Percentiles rank a stretch among this genome's conserved stretches.
Evolutionary conservation across 176 grass and related monocot species (phyloP).

Genomic region (Juncus inflexus): DNA sequence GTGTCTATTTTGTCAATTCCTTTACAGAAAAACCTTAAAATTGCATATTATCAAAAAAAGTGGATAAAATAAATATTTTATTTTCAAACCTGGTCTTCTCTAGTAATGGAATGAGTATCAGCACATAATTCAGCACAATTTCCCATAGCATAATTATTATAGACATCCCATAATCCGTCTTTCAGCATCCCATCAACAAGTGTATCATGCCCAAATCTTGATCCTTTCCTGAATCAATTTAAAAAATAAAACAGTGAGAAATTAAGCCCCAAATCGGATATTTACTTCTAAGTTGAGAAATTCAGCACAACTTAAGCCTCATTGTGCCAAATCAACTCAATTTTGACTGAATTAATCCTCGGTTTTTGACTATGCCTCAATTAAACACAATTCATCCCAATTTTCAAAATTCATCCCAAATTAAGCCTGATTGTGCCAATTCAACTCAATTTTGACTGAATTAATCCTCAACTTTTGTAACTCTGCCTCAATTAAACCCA

Average conservation of each 20-base stretch:
- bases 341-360: background rate
- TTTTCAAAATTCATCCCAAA: background rate
- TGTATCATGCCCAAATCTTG: slow-evolving; percentile 82
- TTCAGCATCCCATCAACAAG: slow-evolving; percentile 90
- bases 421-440: slow-evolving; percentile 11
- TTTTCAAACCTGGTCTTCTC: slow-evolving; percentile 69
- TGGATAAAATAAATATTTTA: background rate
- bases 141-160: slow-evolving; percentile 81
- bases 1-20: background rate
- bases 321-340: background rate
- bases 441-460: background rate
- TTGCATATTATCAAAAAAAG: background rate
- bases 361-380: background rate
- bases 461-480: background rate
- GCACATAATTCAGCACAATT: slow-evolving; percentile 88
- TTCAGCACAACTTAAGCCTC: background rate
- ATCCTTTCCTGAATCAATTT: slow-evolving; percentile 72
- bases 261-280: background rate
- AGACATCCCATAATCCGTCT: slow-evolving; percentile 93
- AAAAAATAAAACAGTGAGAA: background rate
- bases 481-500: slow-evolving; percentile 1
- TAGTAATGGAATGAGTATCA: slow-evolving; percentile 76
- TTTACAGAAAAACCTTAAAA: background rate
- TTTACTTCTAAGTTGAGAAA: background rate
- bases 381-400: background rate